These are phyloP conservation scores for Kwoniella shandongensis DNA, from an alignment of 768 basidiomycete genomes.

Conservation along the genomic window DNA sequence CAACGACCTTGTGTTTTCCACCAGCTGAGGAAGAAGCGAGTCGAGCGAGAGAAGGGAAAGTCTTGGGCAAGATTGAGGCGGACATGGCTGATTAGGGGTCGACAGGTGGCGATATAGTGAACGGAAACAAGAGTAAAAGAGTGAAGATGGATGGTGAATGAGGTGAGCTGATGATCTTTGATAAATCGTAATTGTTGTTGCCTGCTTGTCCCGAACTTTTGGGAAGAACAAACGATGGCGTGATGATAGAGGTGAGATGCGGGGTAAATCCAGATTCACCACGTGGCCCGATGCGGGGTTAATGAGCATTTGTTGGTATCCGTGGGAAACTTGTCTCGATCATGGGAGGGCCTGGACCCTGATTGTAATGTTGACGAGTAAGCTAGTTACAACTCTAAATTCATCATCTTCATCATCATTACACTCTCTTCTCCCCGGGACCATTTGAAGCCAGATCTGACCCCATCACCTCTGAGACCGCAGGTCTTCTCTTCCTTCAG, in stretches of 20 bases:
- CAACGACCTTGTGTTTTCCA: conserved; percentile 70
- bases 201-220: conserved; percentile 7
- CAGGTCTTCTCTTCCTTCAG: background rate
- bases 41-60: conserved; percentile 29
- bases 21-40: conserved; percentile 45
- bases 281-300: conserved; percentile 2
- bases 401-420: background rate
- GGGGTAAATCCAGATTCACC: conserved; percentile 7
- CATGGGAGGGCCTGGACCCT: background rate
- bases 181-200: background rate
- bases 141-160: background rate
- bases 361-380: too few relatives aligned
- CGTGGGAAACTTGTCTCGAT: background rate
- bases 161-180: background rate
- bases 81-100: conserved; percentile 12
- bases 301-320: background rate
- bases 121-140: background rate
- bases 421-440: conserved; percentile 4
- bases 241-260: conserved; percentile 2
- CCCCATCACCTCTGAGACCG: background rate
- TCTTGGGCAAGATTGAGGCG: background rate
- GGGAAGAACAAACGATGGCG: conserved; percentile 12
- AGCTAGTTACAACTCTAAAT: conserved; percentile 1
- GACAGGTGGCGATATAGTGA: background rate
- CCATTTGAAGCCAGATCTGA: conserved; percentile 9